phyloP scores from a whole-genome alignment of 2,329 filamentous ascomycete species.

The Colletotrichum sp. region DNA sequence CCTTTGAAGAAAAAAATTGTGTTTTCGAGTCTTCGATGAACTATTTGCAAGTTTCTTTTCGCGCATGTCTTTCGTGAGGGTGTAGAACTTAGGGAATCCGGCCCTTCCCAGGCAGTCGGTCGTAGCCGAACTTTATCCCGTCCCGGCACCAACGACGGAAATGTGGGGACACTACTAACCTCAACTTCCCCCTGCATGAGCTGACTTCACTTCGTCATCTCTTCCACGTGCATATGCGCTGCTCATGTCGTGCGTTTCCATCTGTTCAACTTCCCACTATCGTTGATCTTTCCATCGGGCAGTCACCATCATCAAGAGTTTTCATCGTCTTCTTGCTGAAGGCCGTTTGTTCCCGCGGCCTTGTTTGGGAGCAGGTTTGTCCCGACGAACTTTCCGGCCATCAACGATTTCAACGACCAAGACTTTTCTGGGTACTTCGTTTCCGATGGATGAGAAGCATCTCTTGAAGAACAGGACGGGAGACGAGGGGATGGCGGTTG shows the following conservation, averaged over 20 bases:
- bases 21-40: no score
- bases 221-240: background rate
- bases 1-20: no score
- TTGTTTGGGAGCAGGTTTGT: no score
- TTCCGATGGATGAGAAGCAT: background rate
- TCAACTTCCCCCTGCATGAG: background rate
- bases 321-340: background rate
- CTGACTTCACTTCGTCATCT: background rate
- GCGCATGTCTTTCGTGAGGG: background rate
- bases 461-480: no score
- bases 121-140: background rate
- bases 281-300: background rate
- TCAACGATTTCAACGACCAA: accelerated
- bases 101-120: background rate
- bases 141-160: background rate
- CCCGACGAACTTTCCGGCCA: background rate
- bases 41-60: background rate
- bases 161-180: background rate
- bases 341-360: no score
- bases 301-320: background rate
- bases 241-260: background rate
- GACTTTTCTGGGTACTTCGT: accelerated
- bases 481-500: background rate
- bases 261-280: background rate
- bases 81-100: background rate